phyloP scores from a whole-genome alignment of 768 basidiomycete species.

The Pisolithus marmoratus region DNA sequence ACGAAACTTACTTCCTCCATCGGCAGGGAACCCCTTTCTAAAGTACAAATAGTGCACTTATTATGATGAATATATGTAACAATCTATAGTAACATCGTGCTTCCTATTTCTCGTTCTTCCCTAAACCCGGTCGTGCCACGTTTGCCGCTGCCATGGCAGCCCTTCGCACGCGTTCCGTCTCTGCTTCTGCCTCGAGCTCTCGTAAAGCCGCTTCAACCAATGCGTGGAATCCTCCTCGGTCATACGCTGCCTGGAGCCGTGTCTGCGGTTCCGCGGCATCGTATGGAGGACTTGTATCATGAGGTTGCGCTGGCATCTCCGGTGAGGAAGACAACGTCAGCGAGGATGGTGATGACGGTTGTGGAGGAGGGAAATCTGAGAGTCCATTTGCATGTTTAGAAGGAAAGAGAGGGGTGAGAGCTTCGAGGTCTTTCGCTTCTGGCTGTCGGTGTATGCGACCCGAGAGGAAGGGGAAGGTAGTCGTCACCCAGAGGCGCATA shows the following conservation, averaged over 20 bases:
- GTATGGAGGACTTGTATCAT: background rate
- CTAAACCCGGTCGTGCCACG: background rate
- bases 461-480: conserved; percentile 44
- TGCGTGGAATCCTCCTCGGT: conserved; percentile 48
- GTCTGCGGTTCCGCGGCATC: conserved; percentile 41
- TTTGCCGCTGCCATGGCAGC: background rate
- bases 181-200: conserved; percentile 55
- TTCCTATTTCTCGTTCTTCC: background rate
- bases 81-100: background rate
- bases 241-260: conserved; percentile 50
- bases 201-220: conserved; percentile 50
- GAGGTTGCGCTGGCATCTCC: background rate
- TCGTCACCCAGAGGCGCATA: conserved; percentile 47
- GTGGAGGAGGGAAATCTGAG: conserved; percentile 1
- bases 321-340: background rate
- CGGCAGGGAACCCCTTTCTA: no score
- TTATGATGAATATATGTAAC: no score
- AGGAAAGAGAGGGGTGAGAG: background rate
- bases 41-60: no score
- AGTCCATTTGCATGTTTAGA: background rate
- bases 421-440: conserved; percentile 19
- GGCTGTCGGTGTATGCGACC: conserved; percentile 47
- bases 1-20: no score
- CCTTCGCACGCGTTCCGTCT: conserved; percentile 38
- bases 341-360: background rate